Evolutionary conservation across 129 eudicot genomes (phyloP).

Genomic region (Smallanthus sonchifolius): DNA sequence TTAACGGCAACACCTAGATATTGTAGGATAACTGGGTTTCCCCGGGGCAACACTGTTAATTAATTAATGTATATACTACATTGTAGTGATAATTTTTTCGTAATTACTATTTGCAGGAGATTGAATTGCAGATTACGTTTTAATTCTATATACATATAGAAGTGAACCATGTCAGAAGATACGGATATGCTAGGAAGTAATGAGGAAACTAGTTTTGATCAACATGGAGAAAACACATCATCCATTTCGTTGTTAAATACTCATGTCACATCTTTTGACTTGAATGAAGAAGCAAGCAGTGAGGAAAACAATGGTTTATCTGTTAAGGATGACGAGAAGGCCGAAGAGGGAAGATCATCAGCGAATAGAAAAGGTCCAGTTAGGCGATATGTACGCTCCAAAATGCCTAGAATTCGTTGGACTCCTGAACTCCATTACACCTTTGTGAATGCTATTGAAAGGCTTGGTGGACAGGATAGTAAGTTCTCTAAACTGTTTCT

Average conservation of each 20-base stretch:
- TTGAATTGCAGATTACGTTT: background rate
- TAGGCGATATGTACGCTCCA: conserved; percentile 70
- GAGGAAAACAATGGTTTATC: conserved; percentile 19
- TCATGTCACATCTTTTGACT: conserved; percentile 48
- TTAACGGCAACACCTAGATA: too few species aligned
- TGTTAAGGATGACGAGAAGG: conserved; percentile 25
- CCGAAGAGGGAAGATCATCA: conserved; percentile 31
- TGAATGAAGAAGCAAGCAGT: conserved; percentile 67
- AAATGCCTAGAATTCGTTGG: conserved; percentile 87
- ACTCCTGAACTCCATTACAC: conserved; percentile 82
- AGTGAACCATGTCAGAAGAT: conserved; percentile 26
- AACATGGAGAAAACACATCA: conserved; percentile 26
- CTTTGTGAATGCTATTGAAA: conserved; percentile 70
- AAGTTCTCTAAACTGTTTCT: conserved; percentile 30
- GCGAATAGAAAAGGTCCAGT: conserved; percentile 38
- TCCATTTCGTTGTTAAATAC: conserved; percentile 34
- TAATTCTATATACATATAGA: background rate
- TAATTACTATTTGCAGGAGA: conserved; percentile 14
- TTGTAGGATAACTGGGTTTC: too few species aligned
- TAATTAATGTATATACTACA: background rate
- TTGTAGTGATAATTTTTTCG: background rate
- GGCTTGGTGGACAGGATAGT: conserved; percentile 93
- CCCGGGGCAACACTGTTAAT: too few species aligned
- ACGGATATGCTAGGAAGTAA: conserved; percentile 25
- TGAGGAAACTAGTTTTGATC: conserved; percentile 24